A percentile compares a stretch with the other conserved stretches of the same genome.
Evolutionary conservation across 2,329 filamentous ascomycete genomes (phyloP).

Genomic region (Chaetomiaceae sp.): DNA sequence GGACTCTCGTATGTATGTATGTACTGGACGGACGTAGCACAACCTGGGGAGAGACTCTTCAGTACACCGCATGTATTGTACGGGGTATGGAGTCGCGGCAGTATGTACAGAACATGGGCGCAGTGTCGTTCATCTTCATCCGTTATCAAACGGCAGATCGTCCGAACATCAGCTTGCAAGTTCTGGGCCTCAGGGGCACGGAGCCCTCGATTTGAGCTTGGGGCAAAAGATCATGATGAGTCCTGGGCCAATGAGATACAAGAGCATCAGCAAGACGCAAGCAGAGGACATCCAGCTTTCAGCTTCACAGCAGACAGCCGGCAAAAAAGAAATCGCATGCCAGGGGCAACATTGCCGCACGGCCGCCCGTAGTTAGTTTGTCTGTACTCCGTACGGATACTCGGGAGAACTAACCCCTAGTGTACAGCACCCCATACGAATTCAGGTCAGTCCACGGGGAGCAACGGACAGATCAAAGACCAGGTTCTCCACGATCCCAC

Average conservation of each 20-base stretch:
- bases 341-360: no score
- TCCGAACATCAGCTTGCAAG: neutral
- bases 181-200: neutral
- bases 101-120: no score
- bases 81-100: no score
- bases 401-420: no score
- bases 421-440: neutral
- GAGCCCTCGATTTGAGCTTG: neutral
- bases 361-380: no score
- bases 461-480: constrained; percentile 3
- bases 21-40: no score
- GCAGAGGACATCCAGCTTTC: neutral
- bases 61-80: no score
- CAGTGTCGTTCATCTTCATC: neutral
- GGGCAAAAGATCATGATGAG: neutral
- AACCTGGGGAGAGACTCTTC: no score
- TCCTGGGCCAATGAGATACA: neutral
- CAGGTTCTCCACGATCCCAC: constrained; percentile 19
- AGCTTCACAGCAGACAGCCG: neutral
- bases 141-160: neutral
- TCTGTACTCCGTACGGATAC: no score
- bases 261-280: neutral
- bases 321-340: neutral
- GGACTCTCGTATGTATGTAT: no score
- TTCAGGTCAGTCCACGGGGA: constrained; percentile 2